phyloP scores from a whole-genome alignment of 345 rosid species.

The Rhizophora apiculata region DNA sequence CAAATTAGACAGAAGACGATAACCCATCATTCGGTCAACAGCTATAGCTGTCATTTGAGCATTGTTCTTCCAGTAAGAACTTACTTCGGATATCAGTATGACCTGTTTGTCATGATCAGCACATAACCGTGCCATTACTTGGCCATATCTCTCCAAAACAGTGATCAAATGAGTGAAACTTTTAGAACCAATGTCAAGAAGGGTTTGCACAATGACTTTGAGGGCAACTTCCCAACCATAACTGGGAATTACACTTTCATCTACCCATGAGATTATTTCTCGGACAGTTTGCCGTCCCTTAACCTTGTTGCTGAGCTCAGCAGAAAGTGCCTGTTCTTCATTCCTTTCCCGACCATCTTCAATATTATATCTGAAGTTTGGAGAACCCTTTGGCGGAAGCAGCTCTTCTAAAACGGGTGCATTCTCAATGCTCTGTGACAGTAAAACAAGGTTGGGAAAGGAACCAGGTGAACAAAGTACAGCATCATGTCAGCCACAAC shows the following conservation, averaged over 20 bases:
- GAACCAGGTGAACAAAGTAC: slow-evolving; percentile 14
- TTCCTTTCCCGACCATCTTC: slow-evolving; percentile 69
- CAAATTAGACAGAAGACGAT: slow-evolving; percentile 87
- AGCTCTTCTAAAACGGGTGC: slow-evolving; percentile 81
- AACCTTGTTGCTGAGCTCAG: slow-evolving; percentile 73
- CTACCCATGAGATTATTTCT: slow-evolving; percentile 80
- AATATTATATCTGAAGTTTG: slow-evolving; percentile 58
- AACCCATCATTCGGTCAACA: slow-evolving; percentile 99
- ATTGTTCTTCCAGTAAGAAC: slow-evolving; percentile 81
- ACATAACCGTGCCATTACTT: slow-evolving; percentile 70
- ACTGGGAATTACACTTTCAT: slow-evolving; percentile 62
- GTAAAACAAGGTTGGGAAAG: slow-evolving; percentile 13
- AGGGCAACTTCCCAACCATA: slow-evolving; percentile 71
- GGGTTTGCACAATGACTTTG: slow-evolving; percentile 69
- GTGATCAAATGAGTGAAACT: slow-evolving; percentile 97
- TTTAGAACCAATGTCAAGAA: slow-evolving; percentile 93
- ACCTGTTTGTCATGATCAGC: slow-evolving; percentile 79
- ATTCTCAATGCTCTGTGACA: slow-evolving; percentile 76
- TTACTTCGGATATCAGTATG: slow-evolving; percentile 72
- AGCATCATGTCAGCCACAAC: slow-evolving; percentile 16
- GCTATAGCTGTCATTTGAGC: slow-evolving; percentile 83
- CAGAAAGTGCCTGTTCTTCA: slow-evolving; percentile 66
- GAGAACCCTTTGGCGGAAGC: slow-evolving; percentile 81
- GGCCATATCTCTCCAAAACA: slow-evolving; percentile 92
- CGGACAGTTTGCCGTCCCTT: slow-evolving; percentile 80